These are phyloP conservation scores for Salvia hispanica DNA, from an alignment of 257 asterid genomes.

Conservation along the genomic window DNA sequence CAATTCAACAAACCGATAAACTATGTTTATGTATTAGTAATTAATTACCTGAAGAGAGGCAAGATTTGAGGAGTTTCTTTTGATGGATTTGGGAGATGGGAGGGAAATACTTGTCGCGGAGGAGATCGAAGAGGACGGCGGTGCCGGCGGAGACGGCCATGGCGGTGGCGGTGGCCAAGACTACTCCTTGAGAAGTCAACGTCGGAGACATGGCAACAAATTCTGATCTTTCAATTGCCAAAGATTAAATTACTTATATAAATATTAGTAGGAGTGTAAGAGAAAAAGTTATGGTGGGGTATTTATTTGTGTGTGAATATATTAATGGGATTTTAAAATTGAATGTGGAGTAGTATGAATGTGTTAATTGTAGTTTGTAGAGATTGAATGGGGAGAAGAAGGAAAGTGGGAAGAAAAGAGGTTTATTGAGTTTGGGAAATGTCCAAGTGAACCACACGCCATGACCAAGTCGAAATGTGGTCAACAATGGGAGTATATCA, in stretches of 20 bases:
- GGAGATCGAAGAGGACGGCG: constrained; percentile 58
- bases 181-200: constrained; percentile 65
- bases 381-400: constrained; percentile 9
- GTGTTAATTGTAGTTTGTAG: not conserved
- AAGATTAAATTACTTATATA: not conserved
- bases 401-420: constrained; percentile 2
- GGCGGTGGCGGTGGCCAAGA: constrained; percentile 86
- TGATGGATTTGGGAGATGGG: not conserved
- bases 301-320: not conserved
- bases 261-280: too few species aligned
- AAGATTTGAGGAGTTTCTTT: constrained; percentile 43
- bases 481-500: not conserved
- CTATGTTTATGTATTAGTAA: not conserved
- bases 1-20: not conserved
- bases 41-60: constrained; percentile 61
- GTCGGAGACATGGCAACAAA: constrained; percentile 36
- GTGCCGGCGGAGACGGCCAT: constrained; percentile 86
- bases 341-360: constrained; percentile 26
- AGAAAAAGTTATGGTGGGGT: not conserved
- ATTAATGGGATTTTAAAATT: not conserved
- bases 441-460: constrained; percentile 26
- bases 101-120: constrained; percentile 43
- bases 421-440: not conserved
- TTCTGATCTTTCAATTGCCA: constrained; percentile 1
- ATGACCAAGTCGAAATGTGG: not conserved